These are phyloP conservation scores for Caloboletus firmus DNA, from an alignment of 1,284 basidiomycete species.

Conservation along the genomic window DNA sequence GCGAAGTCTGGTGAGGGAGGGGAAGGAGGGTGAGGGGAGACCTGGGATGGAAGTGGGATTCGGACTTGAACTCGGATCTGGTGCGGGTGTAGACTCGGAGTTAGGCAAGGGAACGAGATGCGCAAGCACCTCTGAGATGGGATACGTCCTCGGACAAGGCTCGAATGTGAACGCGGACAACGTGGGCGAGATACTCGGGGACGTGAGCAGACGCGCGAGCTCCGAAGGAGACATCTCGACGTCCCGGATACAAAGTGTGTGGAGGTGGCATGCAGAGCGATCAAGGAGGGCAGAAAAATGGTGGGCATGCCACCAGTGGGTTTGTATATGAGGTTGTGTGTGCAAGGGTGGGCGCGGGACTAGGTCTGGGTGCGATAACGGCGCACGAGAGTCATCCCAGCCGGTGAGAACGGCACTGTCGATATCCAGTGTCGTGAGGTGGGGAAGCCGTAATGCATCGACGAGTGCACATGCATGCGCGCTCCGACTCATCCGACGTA, in stretches of 20 bases:
- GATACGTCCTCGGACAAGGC: conserved; percentile 22
- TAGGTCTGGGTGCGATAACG: conserved; percentile 10
- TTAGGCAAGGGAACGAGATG: conserved; percentile 2
- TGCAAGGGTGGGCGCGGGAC: not conserved
- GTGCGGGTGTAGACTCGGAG: not conserved
- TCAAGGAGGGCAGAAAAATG: conserved; percentile 28
- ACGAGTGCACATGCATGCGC: conserved; percentile 20
- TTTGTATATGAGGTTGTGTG: not conserved
- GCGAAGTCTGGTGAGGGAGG: conserved; percentile 19
- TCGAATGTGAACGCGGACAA: conserved; percentile 25
- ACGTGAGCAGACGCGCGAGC: conserved; percentile 22
- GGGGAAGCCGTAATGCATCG: conserved; percentile 23
- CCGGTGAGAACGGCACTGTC: conserved; percentile 23
- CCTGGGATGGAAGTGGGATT: not conserved
- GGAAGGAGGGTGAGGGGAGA: conserved; percentile 5
- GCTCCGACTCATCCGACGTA: conserved; percentile 25
- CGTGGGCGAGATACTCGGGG: conserved; percentile 20
- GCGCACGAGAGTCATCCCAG: conserved; percentile 15
- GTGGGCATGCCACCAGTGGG: conserved; percentile 23
- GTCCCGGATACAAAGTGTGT: conserved; percentile 21
- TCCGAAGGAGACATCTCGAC: conserved; percentile 27
- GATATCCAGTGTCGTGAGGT: conserved; percentile 23
- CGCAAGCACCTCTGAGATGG: conserved; percentile 18
- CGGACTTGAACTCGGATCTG: not conserved
- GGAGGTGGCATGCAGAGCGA: conserved; percentile 25